Conservation (phyloP, 179 eudicot genomes). For the Heliamphora pulchella region DNA sequence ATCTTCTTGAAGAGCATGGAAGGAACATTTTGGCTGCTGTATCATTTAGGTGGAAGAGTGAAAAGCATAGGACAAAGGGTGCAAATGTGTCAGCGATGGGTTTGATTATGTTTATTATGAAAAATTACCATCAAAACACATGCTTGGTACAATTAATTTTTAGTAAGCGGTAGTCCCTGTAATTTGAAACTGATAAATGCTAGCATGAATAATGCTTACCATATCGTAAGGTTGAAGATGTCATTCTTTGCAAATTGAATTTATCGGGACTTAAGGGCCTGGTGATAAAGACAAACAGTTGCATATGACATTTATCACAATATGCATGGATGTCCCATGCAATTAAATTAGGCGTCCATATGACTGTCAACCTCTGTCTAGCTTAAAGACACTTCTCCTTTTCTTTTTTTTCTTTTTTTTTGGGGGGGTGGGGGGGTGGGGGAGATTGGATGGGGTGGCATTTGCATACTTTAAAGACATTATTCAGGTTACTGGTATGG, state of each 20-base stretch:
- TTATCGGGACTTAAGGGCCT: not conserved
- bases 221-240: not conserved
- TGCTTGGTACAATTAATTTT: not conserved
- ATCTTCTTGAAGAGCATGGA: not conserved
- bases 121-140: not conserved
- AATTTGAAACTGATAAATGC: not conserved
- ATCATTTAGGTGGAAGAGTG: not conserved
- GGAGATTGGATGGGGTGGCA: too few species aligned
- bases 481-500: too few species aligned
- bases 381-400: too few species aligned
- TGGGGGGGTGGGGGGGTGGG: too few species aligned
- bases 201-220: not conserved
- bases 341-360: not conserved
- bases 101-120: not conserved
- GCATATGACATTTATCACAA: not conserved
- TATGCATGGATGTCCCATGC: not conserved
- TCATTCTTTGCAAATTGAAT: not conserved
- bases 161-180: not conserved
- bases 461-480: too few species aligned
- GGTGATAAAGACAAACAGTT: not conserved
- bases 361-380: not conserved
- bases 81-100: not conserved
- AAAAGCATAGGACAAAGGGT: not conserved
- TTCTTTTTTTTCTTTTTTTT: too few species aligned
- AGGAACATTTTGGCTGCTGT: not conserved